These are phyloP conservation scores for Plasmodium gaboni DNA, from an alignment of 169 alveolate species.

Conservation along the genomic window DNA sequence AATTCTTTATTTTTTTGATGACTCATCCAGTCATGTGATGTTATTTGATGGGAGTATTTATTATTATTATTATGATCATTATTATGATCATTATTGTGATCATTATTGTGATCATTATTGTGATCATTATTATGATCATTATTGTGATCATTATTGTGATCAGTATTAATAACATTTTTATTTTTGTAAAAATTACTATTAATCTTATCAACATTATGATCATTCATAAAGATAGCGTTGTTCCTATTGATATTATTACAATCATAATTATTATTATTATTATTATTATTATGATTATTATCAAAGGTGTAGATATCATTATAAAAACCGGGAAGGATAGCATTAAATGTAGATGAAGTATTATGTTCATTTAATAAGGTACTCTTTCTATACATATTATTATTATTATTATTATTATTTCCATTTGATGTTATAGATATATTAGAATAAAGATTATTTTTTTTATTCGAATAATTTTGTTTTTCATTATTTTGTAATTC, in stretches of 20 bases:
- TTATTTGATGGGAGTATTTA: slow-evolving; percentile 25
- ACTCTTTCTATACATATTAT: slow-evolving; percentile 13
- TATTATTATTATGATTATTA: not conserved
- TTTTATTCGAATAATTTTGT: slow-evolving; percentile 18
- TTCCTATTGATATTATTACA: not conserved
- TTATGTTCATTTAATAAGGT: slow-evolving; percentile 23
- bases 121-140: slow-evolving; percentile 10
- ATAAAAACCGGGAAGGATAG: slow-evolving; percentile 1
- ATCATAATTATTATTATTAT: slow-evolving; percentile 3
- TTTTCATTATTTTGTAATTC: slow-evolving; percentile 49
- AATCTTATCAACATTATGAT: not conserved
- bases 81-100: slow-evolving; percentile 37
- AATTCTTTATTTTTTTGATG: slow-evolving; percentile 36
- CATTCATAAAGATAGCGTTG: slow-evolving; percentile 4
- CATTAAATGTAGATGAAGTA: slow-evolving; percentile 13
- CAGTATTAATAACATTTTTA: slow-evolving; percentile 52
- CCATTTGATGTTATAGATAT: not conserved
- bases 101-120: slow-evolving; percentile 1
- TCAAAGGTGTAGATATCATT: not conserved
- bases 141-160: not conserved
- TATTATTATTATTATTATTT: not conserved
- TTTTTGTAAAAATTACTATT: slow-evolving; percentile 21
- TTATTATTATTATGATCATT: slow-evolving; percentile 26
- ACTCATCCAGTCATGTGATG: slow-evolving; percentile 31
- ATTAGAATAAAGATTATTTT: slow-evolving; percentile 1